A percentile compares a stretch with the other conserved stretches of the same genome.
Conservation (phyloP, 2,329 filamentous ascomycete species). For the Aspergillus sp. region DNA sequence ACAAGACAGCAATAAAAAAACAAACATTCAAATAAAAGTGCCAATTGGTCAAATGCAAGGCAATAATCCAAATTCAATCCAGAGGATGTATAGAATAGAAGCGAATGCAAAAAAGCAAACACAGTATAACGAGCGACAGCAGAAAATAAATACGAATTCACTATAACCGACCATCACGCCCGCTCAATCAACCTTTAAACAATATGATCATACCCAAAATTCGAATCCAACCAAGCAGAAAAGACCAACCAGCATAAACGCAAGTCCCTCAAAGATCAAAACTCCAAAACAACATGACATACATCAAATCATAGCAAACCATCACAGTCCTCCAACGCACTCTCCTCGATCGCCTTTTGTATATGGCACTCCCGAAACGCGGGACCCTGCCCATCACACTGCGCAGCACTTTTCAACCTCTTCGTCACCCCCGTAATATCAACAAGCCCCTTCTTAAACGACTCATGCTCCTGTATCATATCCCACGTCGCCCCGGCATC, state of each 20-base stretch:
- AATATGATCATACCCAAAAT: not conserved
- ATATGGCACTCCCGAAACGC: slow-evolving; percentile 81
- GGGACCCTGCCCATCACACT: slow-evolving; percentile 83
- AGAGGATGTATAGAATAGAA: not conserved
- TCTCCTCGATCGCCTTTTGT: slow-evolving; percentile 71
- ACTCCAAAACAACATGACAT: not conserved
- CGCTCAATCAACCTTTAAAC: not conserved
- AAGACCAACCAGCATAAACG: not conserved
- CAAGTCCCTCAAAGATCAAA: not conserved
- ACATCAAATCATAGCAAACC: slow-evolving; percentile 61
- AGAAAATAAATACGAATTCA: not conserved
- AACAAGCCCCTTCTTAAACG: slow-evolving; percentile 74
- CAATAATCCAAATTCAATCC: not conserved
- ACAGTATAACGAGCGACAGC: not conserved
- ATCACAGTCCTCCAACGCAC: slow-evolving; percentile 73
- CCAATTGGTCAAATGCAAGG: not conserved
- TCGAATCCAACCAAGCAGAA: not conserved
- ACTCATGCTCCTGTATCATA: slow-evolving; percentile 75
- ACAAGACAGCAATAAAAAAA: not conserved
- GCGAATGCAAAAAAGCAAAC: not conserved
- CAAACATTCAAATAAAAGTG: not conserved
- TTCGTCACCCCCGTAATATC: slow-evolving; percentile 82
- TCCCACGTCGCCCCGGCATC: slow-evolving; percentile 85
- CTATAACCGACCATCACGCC: not conserved
- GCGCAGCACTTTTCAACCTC: slow-evolving; percentile 69